A percentile compares a stretch with the other conserved stretches of the same genome.
Evolutionary conservation across 1,139 yeast genomes (phyloP).

Genomic region (Kodamaea derodonti): DNA sequence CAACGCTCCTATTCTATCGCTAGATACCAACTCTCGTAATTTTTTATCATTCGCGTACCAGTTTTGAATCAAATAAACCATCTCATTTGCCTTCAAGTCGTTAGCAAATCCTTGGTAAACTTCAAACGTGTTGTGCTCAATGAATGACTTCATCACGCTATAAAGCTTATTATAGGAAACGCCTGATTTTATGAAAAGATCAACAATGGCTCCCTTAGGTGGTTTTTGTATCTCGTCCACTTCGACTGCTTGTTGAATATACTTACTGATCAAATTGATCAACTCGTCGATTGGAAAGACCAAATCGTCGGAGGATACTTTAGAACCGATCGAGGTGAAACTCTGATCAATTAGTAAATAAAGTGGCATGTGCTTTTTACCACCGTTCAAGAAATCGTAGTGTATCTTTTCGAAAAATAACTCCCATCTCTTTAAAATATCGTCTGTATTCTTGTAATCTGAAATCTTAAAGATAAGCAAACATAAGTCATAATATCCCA

Average conservation of each 20-base stretch:
- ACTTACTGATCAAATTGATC: slow-evolving; percentile 52
- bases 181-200: slow-evolving; percentile 75
- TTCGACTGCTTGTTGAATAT: slow-evolving; percentile 36
- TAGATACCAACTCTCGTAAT: slow-evolving; percentile 50
- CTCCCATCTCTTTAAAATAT: slow-evolving; percentile 69
- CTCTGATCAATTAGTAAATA: slow-evolving; percentile 35
- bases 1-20: slow-evolving; percentile 33
- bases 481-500: slow-evolving; percentile 83
- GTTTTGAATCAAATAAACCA: slow-evolving; percentile 56
- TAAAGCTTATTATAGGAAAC: slow-evolving; percentile 68
- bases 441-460: slow-evolving; percentile 73
- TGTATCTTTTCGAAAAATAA: slow-evolving; percentile 51
- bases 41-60: slow-evolving; percentile 67
- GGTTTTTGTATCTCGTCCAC: slow-evolving; percentile 38
- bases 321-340: slow-evolving; percentile 43
- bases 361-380: slow-evolving; percentile 32
- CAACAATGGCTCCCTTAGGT: slow-evolving; percentile 45
- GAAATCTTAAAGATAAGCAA: slow-evolving; percentile 75
- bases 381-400: slow-evolving; percentile 29
- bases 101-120: slow-evolving; percentile 42
- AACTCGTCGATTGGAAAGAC: slow-evolving; percentile 79
- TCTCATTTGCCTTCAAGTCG: slow-evolving; percentile 42
- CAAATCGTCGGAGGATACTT: slow-evolving; percentile 50
- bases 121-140: slow-evolving; percentile 60
- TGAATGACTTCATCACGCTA: slow-evolving; percentile 60